Percentiles rank a stretch among this genome's conserved stretches.
phyloP scores from a whole-genome alignment of 2,329 filamentous ascomycete genomes.

The Venturia nashicola region DNA sequence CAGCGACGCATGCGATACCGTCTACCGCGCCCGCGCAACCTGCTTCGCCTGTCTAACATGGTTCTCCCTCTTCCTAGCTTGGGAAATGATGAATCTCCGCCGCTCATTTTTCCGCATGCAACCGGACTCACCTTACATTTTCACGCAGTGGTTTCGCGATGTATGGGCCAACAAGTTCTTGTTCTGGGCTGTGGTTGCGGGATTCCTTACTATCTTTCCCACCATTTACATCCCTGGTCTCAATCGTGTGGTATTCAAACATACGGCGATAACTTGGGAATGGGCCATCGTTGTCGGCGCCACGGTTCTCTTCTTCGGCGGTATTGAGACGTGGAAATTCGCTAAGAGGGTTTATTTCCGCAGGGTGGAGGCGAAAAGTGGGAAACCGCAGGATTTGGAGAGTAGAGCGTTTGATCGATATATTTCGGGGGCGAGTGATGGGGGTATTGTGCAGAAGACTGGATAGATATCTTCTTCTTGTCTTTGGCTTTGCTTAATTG shows the following conservation, averaged over 20 bases:
- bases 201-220: constrained; percentile 30
- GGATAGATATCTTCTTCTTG: background rate
- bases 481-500: no score
- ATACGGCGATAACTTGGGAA: constrained; percentile 31
- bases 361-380: background rate
- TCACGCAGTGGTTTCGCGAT: constrained; percentile 56
- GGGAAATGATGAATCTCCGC: constrained; percentile 65
- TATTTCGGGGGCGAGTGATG: constrained; percentile 1
- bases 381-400: background rate
- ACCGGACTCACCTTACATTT: constrained; percentile 27
- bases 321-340: constrained; percentile 57
- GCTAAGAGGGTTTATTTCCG: constrained; percentile 39
- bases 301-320: constrained; percentile 48
- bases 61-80: constrained; percentile 65
- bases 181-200: constrained; percentile 29
- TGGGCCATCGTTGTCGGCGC: constrained; percentile 38
- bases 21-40: constrained; percentile 61
- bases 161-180: constrained; percentile 44
- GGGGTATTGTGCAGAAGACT: background rate
- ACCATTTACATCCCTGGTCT: constrained; percentile 34
- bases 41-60: constrained; percentile 64
- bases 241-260: constrained; percentile 34
- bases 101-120: constrained; percentile 53
- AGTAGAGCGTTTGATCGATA: constrained; percentile 1
- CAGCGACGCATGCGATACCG: constrained; percentile 42